These are phyloP conservation scores for Trichoderma brevicompactum DNA, from an alignment of 2,329 filamentous ascomycete genomes.

Conservation along the genomic window DNA sequence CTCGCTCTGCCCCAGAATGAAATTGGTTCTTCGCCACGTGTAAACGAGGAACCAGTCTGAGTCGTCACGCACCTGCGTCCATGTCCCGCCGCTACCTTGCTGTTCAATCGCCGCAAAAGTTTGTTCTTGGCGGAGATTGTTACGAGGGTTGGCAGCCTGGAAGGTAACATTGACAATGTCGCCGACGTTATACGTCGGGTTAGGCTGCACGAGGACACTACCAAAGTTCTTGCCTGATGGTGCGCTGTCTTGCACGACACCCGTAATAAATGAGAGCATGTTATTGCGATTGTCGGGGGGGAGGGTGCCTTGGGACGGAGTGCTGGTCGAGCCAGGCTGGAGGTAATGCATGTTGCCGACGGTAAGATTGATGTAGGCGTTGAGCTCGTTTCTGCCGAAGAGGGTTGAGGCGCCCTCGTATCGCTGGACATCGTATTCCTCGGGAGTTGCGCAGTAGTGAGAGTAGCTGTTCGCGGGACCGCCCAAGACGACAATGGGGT, in stretches of 20 bases:
- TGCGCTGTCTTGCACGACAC: slow-evolving; percentile 74
- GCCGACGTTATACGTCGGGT: slow-evolving; percentile 61
- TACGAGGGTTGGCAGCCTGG: slow-evolving; percentile 86
- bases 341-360: slow-evolving; percentile 59
- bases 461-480: slow-evolving; percentile 91
- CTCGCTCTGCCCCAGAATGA: slow-evolving; percentile 73
- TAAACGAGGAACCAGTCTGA: slow-evolving; percentile 83
- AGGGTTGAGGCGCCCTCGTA: slow-evolving; percentile 96
- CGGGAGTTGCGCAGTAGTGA: slow-evolving; percentile 77
- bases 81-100: slow-evolving; percentile 51
- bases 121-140: slow-evolving; percentile 77
- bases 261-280: slow-evolving; percentile 80
- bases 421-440: slow-evolving; percentile 82
- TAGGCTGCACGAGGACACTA: slow-evolving; percentile 60
- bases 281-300: slow-evolving; percentile 78
- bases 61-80: slow-evolving; percentile 73
- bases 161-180: slow-evolving; percentile 70
- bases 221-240: slow-evolving; percentile 73
- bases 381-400: slow-evolving; percentile 79
- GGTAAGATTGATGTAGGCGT: slow-evolving; percentile 86
- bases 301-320: slow-evolving; percentile 57
- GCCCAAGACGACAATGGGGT: slow-evolving; percentile 79
- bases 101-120: slow-evolving; percentile 80
- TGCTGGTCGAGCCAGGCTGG: slow-evolving; percentile 44
- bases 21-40: slow-evolving; percentile 74